phyloP scores from a whole-genome alignment of 352 stramenopile species.

The Globisporangium perplexum region DNA sequence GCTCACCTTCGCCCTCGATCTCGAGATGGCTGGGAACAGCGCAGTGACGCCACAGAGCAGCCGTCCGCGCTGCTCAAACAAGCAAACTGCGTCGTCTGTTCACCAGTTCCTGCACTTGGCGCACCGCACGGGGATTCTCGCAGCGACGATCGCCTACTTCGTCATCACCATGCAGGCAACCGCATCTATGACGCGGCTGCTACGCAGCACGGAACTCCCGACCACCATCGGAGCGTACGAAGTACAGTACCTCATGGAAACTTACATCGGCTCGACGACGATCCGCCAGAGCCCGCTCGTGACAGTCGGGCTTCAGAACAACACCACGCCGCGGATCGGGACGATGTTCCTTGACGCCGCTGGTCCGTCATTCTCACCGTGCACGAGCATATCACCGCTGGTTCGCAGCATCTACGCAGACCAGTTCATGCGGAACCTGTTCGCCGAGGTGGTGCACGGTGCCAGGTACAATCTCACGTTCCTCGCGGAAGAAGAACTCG shows the following conservation, averaged over 20 bases:
- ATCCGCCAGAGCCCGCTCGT: conserved; percentile 28
- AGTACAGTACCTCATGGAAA: not conserved
- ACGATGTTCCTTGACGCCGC: conserved; percentile 23
- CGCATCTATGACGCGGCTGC: not conserved
- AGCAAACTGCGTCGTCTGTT: not conserved
- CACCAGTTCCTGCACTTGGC: not conserved
- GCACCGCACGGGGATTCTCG: not conserved
- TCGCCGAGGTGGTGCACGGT: conserved; percentile 12
- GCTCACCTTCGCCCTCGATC: no score
- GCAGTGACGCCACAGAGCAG: not conserved
- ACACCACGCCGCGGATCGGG: conserved; percentile 22
- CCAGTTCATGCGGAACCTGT: conserved; percentile 24
- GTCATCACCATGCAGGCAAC: conserved; percentile 1
- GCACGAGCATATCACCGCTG: conserved; percentile 6
- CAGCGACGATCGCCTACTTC: not conserved
- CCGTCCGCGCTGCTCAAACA: not conserved
- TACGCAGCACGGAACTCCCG: not conserved
- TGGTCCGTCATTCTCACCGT: conserved; percentile 16
- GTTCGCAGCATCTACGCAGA: conserved; percentile 24
- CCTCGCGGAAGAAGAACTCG: conserved; percentile 7
- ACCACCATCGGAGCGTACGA: not conserved
- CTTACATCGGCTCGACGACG: not conserved
- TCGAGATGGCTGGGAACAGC: not conserved
- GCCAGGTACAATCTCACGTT: conserved; percentile 29
- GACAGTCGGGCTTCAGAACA: conserved; percentile 11